Evolutionary conservation across 352 stramenopile genomes (phyloP), one percentile per base, ranked within the genome.

Genomic region (Globisporangium nodosum): DNA sequence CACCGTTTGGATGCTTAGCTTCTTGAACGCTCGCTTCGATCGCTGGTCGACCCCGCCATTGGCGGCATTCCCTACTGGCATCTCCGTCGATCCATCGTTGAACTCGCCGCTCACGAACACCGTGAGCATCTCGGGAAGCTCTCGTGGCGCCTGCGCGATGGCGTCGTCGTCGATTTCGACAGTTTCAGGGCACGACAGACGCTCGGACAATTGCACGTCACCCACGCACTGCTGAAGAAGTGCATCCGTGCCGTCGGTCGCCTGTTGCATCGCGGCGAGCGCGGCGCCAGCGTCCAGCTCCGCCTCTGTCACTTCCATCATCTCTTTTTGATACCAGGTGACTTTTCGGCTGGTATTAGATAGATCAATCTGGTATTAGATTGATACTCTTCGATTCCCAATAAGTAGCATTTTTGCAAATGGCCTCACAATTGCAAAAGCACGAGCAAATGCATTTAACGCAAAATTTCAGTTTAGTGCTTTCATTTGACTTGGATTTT

Each of bases 161-260:
- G 15, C 33, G 15, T 45, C 37, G n/a, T 52, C 12, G 11, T 51
- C 37, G 9, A 35, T 30, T 3, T 24, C 37, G 6, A 49, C 15
- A 7, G 2, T 18, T 12, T 47, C 12, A 3, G 6, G 31, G 18
- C 37, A 21, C 21, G 30, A n/a, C 18, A 15, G n/a, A 56, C 48
- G 33, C 15, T 21, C 30, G 27, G 11, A 5, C 16, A 16, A 31
- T 21, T 49, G 54, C 30, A 45, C 62, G 5, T 63, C 57, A 45
- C 74, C 82, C 51, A 85, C 46, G 8, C 54, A 49, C 56, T 87
- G 68, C 24, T 27, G 24, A 3, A 88, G 65, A 42, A 88, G 82
- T n/a, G 59, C 65, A 49, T 88, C 76, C 31, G 87, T 61, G 3
- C 66, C 56, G 40, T 48, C 20, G 4, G 71, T 64, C 8, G 62